phyloP scores from a whole-genome alignment of 164 flowering plant genomes.

The Saururus chinensis region DNA sequence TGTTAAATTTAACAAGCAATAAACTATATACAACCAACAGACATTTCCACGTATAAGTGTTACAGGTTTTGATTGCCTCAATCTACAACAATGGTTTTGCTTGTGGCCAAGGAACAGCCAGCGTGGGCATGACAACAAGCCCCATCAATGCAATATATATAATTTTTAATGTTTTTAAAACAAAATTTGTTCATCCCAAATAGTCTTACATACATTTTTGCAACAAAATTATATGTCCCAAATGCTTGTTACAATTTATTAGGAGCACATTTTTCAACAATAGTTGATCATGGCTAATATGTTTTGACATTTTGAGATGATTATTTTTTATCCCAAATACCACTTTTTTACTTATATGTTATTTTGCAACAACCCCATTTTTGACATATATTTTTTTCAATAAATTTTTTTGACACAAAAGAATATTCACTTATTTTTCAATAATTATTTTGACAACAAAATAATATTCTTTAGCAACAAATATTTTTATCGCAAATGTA shows the following conservation, averaged over 20 bases:
- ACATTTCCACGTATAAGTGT: background rate
- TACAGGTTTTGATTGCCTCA: constrained; percentile 54
- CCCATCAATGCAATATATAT: constrained; percentile 16
- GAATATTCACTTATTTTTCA: background rate
- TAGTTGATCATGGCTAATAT: background rate
- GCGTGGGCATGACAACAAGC: constrained; percentile 31
- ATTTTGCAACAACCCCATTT: background rate
- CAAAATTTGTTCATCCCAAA: no score
- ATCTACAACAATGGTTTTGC: constrained; percentile 15
- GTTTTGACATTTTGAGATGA: background rate
- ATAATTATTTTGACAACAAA: no score
- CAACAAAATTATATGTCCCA: background rate
- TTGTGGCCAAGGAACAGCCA: constrained; percentile 27
- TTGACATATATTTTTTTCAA: background rate
- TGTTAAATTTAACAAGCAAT: constrained; percentile 19
- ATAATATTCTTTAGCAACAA: no score
- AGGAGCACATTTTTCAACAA: background rate
- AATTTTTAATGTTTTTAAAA: no score
- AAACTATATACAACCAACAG: no score
- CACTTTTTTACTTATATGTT: background rate
- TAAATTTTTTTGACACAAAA: background rate
- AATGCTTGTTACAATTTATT: background rate
- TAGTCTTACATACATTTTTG: no score
- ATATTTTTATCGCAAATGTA: no score
- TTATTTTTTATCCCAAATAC: background rate